These are phyloP conservation scores for Bruguiera sexangula DNA, from an alignment of 345 rosid species.

Conservation along the genomic window DNA sequence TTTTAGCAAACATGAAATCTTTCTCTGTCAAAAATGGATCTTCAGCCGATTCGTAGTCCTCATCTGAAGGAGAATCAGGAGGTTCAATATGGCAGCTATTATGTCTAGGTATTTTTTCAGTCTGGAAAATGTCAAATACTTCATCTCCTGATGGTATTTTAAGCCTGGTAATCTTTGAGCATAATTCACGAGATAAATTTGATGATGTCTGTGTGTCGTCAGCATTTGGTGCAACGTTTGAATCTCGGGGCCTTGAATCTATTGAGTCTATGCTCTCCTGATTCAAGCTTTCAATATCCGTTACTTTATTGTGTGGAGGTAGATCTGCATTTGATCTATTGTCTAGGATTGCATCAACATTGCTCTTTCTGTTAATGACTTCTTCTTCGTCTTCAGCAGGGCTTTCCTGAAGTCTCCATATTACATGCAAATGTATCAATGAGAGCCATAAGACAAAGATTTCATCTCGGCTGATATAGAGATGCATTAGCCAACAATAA, in stretches of 20 bases:
- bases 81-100: constrained; percentile 11
- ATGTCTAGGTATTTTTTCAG: constrained; percentile 20
- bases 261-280: constrained; percentile 16
- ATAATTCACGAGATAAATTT: constrained; percentile 22
- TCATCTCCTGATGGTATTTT: constrained; percentile 32
- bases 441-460: neutral
- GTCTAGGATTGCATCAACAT: constrained; percentile 21
- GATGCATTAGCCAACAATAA: no score
- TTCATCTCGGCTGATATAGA: no score
- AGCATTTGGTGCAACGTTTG: constrained; percentile 7
- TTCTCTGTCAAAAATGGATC: constrained; percentile 62
- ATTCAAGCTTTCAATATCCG: constrained; percentile 15
- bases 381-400: constrained; percentile 61
- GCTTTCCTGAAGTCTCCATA: constrained; percentile 42
- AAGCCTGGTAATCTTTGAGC: constrained; percentile 38
- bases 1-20: constrained; percentile 58
- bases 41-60: constrained; percentile 76
- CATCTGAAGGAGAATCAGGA: constrained; percentile 34
- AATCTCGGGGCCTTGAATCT: constrained; percentile 18
- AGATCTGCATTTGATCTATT: constrained; percentile 29
- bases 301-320: constrained; percentile 21
- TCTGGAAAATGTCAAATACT: constrained; percentile 17
- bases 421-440: neutral
- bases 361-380: constrained; percentile 17
- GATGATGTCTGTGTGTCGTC: constrained; percentile 21